Conservation (phyloP, 345 rosid genomes). For the Salix udensis region DNA sequence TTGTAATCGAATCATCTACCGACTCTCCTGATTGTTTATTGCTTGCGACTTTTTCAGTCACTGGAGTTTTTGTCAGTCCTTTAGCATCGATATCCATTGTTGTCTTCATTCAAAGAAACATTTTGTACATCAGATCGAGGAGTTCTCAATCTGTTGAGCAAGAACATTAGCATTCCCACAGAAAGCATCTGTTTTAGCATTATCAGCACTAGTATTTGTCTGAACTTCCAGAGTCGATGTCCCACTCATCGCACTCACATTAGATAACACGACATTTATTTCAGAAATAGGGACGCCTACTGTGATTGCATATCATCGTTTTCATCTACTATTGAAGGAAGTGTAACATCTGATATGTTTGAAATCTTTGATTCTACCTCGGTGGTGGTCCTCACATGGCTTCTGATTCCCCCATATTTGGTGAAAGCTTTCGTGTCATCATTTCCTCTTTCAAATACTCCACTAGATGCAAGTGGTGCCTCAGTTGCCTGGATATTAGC, state of each 20-base stretch:
- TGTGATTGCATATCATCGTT: conserved; percentile 19
- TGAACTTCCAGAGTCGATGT: conserved; percentile 17
- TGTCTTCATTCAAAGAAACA: conserved; percentile 10
- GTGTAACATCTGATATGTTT: conserved; percentile 1
- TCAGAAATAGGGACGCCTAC: conserved; percentile 20
- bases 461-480: conserved; percentile 18
- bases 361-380: conserved; percentile 18
- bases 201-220: conserved; percentile 2
- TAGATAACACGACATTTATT: conserved; percentile 21
- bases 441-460: conserved; percentile 18
- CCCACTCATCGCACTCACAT: conserved; percentile 19
- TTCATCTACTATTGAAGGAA: conserved; percentile 5
- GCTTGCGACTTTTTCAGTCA: conserved; percentile 17
- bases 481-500: conserved; percentile 20
- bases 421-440: conserved; percentile 8
- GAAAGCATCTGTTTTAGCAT: neutral
- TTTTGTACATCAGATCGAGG: conserved; percentile 16
- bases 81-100: conserved; percentile 12
- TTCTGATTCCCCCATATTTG: conserved; percentile 22
- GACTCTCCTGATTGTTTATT: conserved; percentile 29
- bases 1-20: conserved; percentile 12
- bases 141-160: conserved; percentile 19
- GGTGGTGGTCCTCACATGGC: neutral
- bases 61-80: conserved; percentile 7
- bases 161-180: conserved; percentile 9